Percentiles rank a stretch among this genome's conserved stretches.
Conservation (phyloP, 441 rosid species). For the Melastoma candidum region DNA sequence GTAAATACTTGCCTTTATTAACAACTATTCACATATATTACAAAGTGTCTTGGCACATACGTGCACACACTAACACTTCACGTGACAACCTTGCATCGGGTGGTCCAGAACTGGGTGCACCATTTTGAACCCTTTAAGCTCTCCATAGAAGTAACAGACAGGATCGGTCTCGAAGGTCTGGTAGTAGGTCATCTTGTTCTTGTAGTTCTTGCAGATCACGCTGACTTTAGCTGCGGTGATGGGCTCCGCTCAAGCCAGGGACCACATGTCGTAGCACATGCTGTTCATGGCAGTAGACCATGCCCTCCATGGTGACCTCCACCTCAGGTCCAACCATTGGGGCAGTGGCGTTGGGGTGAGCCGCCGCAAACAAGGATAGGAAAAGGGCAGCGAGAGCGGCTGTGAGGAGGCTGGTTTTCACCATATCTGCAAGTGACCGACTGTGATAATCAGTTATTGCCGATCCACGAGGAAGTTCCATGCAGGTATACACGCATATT, state of each 20-base stretch:
- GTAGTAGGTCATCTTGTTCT: slow-evolving; percentile 48
- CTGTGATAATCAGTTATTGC: too few relatives aligned
- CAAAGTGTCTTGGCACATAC: too few relatives aligned
- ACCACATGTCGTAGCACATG: slow-evolving; percentile 57
- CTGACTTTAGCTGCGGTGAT: slow-evolving; percentile 63
- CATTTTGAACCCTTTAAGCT: slow-evolving; percentile 49
- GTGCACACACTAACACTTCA: too few relatives aligned
- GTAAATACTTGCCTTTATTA: too few relatives aligned
- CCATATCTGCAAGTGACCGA: too few relatives aligned
- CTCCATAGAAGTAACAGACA: slow-evolving; percentile 64
- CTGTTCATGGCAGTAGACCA: slow-evolving; percentile 80
- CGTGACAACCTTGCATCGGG: slow-evolving; percentile 69
- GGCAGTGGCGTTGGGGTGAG: slow-evolving; percentile 17
- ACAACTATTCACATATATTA: too few relatives aligned
- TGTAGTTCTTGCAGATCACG: slow-evolving; percentile 61
- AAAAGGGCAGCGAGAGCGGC: slow-evolving; percentile 24
- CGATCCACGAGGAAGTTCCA: too few relatives aligned
- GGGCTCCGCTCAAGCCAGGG: slow-evolving; percentile 52
- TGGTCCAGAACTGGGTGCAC: slow-evolving; percentile 45
- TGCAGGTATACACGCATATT: too few relatives aligned
- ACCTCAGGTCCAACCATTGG: slow-evolving; percentile 11
- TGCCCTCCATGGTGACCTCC: slow-evolving; percentile 65
- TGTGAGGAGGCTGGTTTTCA: too few relatives aligned
- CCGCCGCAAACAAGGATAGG: slow-evolving; percentile 21
- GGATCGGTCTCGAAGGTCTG: slow-evolving; percentile 43